Evolutionary conservation across 1,139 yeast species (phyloP), one percentile per base, ranked within the genome.

Genomic region (Wickerhamiella infanticola): DNA sequence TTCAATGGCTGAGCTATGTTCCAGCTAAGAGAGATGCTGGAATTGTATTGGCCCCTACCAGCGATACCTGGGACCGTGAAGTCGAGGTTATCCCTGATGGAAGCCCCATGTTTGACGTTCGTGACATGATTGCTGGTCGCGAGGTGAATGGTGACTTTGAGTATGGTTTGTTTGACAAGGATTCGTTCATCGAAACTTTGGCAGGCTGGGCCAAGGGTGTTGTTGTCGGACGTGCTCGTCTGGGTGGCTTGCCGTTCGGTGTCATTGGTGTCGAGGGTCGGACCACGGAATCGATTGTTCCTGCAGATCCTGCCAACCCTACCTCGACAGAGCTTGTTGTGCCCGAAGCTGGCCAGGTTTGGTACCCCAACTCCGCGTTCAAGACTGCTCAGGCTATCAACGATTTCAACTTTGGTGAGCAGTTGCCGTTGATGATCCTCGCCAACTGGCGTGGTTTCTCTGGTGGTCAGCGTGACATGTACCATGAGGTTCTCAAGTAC

Each of bases 391-490:
- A 90, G 72, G 97, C 98, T 26, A 90, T 90, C 58, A 82, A 81
- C 57, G 98, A 90, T 63, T 90, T 90, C 76, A 90, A 90, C 72
- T 73, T 85, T 62, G 98, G 98, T 73, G 98, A 90, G 67, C 93
- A 86, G 66, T 74, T 90, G 60, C 98, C 98, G 53, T 74, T 90
- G 65, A 85, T 90, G 94, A 86, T 90, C 56, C 70, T 90, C 59
- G 98, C 98, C 49, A 90, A 90, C 75, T 90, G 98, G 98, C 82
- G 98, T 79, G 98, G 98, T 61, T 90, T 90, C 77, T 86, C 96
- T 54, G 98, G 98, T 72, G 98, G 98, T 66, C 98, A 93, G 72
- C 82, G 96, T 64, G 98, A 90, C 67, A 90, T 90, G 98, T 93
- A 82, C 75, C 85, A 88, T 61, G 98, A 90, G 69, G 95, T 90